Conservation (phyloP, 352 stramenopile genomes). For the Globisporangium orthogonon region DNA sequence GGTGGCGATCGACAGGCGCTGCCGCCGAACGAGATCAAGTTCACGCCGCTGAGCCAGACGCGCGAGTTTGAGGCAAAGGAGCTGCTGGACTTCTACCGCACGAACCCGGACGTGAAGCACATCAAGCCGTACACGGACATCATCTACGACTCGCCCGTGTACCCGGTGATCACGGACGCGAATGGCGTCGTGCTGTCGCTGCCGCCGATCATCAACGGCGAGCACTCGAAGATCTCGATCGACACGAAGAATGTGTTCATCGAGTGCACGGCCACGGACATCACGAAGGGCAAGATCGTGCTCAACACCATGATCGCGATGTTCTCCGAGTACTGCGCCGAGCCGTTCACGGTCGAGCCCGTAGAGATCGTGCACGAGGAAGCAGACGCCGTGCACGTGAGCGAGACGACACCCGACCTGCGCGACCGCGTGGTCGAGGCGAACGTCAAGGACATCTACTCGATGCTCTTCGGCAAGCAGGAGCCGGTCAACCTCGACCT, state of each 20-base stretch:
- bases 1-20: slow-evolving; percentile 56
- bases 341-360: slow-evolving; percentile 95
- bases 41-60: slow-evolving; percentile 93
- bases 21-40: slow-evolving; percentile 92
- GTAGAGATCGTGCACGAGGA: slow-evolving; percentile 97
- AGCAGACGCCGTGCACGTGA: slow-evolving; percentile 50
- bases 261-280: slow-evolving; percentile 99
- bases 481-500: slow-evolving; percentile 79
- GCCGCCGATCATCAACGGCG: slow-evolving; percentile 99
- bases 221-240: slow-evolving; percentile 96
- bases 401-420: slow-evolving; percentile 91
- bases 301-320: slow-evolving; percentile 99
- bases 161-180: slow-evolving; percentile 96
- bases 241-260: slow-evolving; percentile 99
- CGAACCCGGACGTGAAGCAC: slow-evolving; percentile 94
- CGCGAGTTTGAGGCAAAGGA: slow-evolving; percentile 92
- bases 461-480: slow-evolving; percentile 81
- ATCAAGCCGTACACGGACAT: slow-evolving; percentile 99
- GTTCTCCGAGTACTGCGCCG: slow-evolving; percentile 98
- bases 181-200: slow-evolving; percentile 96
- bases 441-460: slow-evolving; percentile 83
- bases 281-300: slow-evolving; percentile 99
- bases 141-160: slow-evolving; percentile 98
- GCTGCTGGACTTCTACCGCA: slow-evolving; percentile 95
- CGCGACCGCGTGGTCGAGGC: slow-evolving; percentile 85